Percentiles rank a stretch among this genome's conserved stretches.
These are phyloP conservation scores for Dothideomycetes sp. DNA, from an alignment of 2,329 filamentous ascomycete species.

Conservation along the genomic window DNA sequence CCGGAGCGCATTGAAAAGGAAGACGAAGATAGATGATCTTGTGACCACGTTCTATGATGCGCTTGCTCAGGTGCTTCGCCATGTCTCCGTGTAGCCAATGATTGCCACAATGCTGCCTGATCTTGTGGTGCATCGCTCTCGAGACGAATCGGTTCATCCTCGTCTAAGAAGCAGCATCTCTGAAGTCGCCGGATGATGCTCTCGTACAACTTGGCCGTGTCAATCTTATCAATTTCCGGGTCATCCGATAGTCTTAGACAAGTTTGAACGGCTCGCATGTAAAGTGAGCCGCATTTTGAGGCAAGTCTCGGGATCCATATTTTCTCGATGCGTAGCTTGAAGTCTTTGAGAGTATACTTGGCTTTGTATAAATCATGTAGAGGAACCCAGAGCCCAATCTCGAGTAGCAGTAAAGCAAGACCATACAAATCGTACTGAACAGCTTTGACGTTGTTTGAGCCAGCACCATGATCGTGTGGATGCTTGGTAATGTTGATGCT, in stretches of 20 bases:
- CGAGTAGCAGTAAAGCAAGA: constrained; percentile 60
- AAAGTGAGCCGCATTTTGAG: constrained; percentile 60
- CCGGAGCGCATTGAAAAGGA: no score
- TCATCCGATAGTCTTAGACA: constrained; percentile 60
- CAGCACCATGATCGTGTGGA: constrained; percentile 20
- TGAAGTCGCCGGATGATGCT: constrained; percentile 21
- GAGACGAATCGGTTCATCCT: constrained; percentile 12
- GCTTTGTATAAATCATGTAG: constrained; percentile 48
- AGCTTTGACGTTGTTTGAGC: constrained; percentile 38
- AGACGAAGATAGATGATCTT: no score
- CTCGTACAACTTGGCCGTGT: constrained; percentile 13
- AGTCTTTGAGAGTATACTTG: constrained; percentile 48
- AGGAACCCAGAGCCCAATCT: constrained; percentile 65
- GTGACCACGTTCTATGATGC: no score
- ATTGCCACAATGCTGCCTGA: neutral
- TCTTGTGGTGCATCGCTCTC: neutral
- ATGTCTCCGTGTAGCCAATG: no score
- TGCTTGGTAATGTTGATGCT: constrained; percentile 15
- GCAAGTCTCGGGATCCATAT: constrained; percentile 54
- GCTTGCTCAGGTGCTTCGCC: no score
- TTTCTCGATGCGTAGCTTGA: constrained; percentile 52
- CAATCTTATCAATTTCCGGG: constrained; percentile 11
- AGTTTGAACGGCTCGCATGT: constrained; percentile 62
- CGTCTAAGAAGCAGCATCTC: constrained; percentile 23
- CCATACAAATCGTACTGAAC: constrained; percentile 55